Evolutionary conservation across 257 asterid species (phyloP).

Genomic region (Rubia yunnanensis): DNA sequence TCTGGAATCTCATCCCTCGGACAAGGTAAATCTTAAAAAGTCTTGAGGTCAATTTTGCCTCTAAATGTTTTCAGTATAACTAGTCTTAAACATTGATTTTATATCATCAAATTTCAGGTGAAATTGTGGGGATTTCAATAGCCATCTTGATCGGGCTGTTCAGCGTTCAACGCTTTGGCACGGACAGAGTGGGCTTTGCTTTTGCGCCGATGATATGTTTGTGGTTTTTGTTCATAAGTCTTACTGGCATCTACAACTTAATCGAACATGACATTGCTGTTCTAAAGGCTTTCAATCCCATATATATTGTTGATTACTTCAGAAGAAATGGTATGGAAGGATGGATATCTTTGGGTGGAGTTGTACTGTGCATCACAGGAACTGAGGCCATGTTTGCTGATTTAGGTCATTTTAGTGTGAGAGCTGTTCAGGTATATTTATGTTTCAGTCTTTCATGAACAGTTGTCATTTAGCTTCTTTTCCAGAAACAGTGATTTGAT

Average conservation of each 20-base stretch:
- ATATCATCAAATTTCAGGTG: slow-evolving; percentile 24
- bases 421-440: slow-evolving; percentile 43
- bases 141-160: slow-evolving; percentile 45
- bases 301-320: slow-evolving; percentile 49
- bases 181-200: slow-evolving; percentile 59
- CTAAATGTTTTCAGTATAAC: neutral
- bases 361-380: slow-evolving; percentile 64
- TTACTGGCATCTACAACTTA: slow-evolving; percentile 52
- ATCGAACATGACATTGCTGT: slow-evolving; percentile 32
- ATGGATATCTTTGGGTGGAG: slow-evolving; percentile 70
- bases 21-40: slow-evolving; percentile 8
- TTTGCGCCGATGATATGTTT: slow-evolving; percentile 54
- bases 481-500: neutral
- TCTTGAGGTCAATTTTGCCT: neutral
- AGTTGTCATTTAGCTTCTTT: neutral
- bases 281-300: slow-evolving; percentile 49
- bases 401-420: slow-evolving; percentile 62
- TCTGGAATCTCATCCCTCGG: slow-evolving; percentile 21
- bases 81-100: neutral
- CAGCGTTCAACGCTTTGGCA: slow-evolving; percentile 55
- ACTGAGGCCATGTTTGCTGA: slow-evolving; percentile 88
- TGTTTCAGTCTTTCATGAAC: neutral
- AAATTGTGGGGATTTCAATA: slow-evolving; percentile 34
- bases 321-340: slow-evolving; percentile 41
- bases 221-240: slow-evolving; percentile 45